These are phyloP conservation scores for Entomortierella parvispora DNA, from an alignment of 192 early-diverging fungal genomes.

Conservation along the genomic window DNA sequence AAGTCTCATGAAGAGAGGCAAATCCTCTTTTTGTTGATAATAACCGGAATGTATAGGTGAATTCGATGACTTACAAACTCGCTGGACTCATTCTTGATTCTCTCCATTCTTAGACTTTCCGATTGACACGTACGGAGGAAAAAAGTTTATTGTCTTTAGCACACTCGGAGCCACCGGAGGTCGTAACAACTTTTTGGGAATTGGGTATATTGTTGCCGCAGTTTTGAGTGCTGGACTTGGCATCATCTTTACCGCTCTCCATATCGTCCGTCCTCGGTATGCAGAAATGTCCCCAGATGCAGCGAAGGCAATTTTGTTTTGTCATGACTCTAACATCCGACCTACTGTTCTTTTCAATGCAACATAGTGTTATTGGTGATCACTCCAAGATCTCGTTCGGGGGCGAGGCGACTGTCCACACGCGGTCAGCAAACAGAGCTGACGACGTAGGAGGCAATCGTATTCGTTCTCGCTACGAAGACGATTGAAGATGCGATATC, in stretches of 20 bases:
- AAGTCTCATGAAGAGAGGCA: constrained; percentile 21
- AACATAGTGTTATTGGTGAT: constrained; percentile 72
- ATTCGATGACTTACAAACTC: neutral
- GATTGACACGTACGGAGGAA: constrained; percentile 87
- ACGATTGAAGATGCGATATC: constrained; percentile 12
- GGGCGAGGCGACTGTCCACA: constrained; percentile 54
- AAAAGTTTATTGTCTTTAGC: constrained; percentile 93
- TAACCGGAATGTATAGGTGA: too few species aligned
- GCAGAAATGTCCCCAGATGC: neutral
- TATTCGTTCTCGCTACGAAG: constrained; percentile 47
- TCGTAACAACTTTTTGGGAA: constrained; percentile 94
- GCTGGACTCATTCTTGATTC: too few species aligned
- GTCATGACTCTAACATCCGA: neutral
- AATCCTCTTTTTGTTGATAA: neutral
- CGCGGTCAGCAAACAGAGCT: constrained; percentile 23
- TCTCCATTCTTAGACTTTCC: constrained; percentile 91
- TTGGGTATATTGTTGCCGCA: constrained; percentile 92
- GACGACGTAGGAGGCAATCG: constrained; percentile 46
- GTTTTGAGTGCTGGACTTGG: constrained; percentile 90
- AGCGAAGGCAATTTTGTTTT: too few species aligned
- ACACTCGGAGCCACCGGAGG: constrained; percentile 93
- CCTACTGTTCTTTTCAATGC: neutral
- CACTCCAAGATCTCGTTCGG: constrained; percentile 80
- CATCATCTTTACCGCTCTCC: constrained; percentile 86
- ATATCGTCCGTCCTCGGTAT: constrained; percentile 91